Conservation (phyloP, 257 asterid species). For the Solanum pinnatisectum region DNA sequence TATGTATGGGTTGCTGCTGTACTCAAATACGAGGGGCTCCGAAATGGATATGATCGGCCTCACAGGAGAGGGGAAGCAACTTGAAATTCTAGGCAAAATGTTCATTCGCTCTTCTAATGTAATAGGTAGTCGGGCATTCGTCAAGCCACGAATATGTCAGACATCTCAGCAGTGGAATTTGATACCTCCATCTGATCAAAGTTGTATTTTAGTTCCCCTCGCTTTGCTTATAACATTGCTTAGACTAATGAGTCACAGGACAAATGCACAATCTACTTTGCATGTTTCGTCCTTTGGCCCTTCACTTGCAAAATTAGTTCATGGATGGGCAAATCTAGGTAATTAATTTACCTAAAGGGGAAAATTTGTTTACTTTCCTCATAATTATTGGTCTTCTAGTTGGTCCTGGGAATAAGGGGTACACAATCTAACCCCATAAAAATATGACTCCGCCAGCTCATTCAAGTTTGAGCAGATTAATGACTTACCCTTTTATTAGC, state of each 20-base stretch:
- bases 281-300: too few relatives aligned
- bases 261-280: too few relatives aligned
- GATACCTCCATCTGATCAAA: background rate
- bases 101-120: background rate
- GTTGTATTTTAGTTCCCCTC: background rate
- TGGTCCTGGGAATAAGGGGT: background rate
- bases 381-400: background rate
- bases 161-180: background rate
- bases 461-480: background rate
- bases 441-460: background rate
- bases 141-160: too few relatives aligned
- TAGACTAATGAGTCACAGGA: too few relatives aligned
- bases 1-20: rapidly evolving
- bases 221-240: too few relatives aligned
- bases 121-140: background rate
- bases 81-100: background rate
- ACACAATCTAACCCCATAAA: background rate
- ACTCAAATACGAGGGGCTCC: background rate
- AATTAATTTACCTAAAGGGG: background rate
- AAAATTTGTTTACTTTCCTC: too few relatives aligned
- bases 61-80: background rate
- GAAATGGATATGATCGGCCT: too few relatives aligned
- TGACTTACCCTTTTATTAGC: background rate
- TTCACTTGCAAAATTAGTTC: too few relatives aligned
- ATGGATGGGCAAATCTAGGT: too few relatives aligned